phyloP scores from a whole-genome alignment of 2,329 filamentous ascomycete genomes.

The Aspergillus sp. region DNA sequence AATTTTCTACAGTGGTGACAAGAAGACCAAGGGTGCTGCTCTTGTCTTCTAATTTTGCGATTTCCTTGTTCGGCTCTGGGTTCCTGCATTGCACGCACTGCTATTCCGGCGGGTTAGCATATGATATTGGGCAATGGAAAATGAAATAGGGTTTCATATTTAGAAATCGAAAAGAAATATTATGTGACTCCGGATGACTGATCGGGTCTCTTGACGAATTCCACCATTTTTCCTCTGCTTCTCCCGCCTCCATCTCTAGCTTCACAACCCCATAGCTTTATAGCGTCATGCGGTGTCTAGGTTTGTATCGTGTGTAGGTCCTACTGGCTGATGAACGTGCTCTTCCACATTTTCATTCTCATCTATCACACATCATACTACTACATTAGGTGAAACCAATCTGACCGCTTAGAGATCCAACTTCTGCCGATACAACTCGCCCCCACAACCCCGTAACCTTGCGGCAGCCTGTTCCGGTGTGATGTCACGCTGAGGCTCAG shows the following conservation, averaged over 20 bases:
- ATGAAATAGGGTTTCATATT: constrained; percentile 44
- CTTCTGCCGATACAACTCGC: constrained; percentile 77
- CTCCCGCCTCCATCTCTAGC: background rate
- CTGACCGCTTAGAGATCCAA: background rate
- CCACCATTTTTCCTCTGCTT: background rate
- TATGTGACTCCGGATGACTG: constrained; percentile 35
- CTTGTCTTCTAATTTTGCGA: constrained; percentile 87
- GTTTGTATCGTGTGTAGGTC: background rate
- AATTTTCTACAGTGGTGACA: constrained; percentile 78
- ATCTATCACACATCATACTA: background rate
- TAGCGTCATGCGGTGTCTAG: background rate
- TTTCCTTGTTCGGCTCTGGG: constrained; percentile 45
- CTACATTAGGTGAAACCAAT: background rate
- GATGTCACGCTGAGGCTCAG: constrained; percentile 96
- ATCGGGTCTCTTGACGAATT: constrained; percentile 31
- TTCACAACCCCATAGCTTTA: background rate
- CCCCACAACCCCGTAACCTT: constrained; percentile 71
- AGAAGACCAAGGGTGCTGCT: constrained; percentile 99
- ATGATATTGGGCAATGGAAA: constrained; percentile 43
- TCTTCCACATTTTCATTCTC: background rate
- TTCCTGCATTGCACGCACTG: constrained; percentile 40
- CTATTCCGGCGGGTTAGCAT: constrained; percentile 34
- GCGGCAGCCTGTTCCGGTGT: constrained; percentile 92
- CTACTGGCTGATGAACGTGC: background rate
- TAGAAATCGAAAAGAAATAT: constrained; percentile 36